A percentile compares a stretch with the other conserved stretches of the same genome.
phyloP scores from a whole-genome alignment of 257 asterid species.

The Solanum appendiculatum region DNA sequence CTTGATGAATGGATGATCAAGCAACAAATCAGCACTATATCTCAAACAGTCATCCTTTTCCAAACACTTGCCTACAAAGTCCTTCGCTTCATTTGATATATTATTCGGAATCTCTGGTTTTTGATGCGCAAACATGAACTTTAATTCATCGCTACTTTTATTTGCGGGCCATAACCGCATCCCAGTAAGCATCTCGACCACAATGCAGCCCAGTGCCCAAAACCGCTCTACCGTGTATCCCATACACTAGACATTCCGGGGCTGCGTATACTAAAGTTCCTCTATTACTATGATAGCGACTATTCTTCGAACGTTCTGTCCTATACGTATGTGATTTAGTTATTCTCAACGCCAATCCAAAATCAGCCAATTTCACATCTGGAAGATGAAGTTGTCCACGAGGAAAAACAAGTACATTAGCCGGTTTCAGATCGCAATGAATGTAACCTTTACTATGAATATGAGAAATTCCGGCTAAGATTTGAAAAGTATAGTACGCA shows the following conservation, averaged over 20 bases:
- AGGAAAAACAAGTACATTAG: neutral
- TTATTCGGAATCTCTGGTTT: neutral
- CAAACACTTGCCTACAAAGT: neutral
- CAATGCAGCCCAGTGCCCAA: neutral
- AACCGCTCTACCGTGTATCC: neutral
- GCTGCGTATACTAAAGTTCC: neutral
- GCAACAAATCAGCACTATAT: neutral
- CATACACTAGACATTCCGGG: neutral
- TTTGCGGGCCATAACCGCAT: neutral
- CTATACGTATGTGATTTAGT: accelerated
- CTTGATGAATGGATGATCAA: neutral
- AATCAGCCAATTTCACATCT: neutral
- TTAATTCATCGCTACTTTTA: neutral
- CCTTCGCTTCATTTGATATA: neutral
- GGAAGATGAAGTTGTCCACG: neutral
- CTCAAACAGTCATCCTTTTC: neutral
- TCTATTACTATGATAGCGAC: neutral
- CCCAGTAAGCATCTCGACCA: neutral
- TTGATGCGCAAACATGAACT: neutral
- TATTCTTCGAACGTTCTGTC: neutral
- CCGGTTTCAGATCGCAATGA: conserved; percentile 1
- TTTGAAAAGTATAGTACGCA: neutral
- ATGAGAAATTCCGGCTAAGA: neutral
- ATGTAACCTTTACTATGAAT: neutral
- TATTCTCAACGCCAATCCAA: neutral